These are phyloP conservation scores for Xanthoconium separans DNA, from an alignment of 1,284 basidiomycete genomes.

Conservation along the genomic window DNA sequence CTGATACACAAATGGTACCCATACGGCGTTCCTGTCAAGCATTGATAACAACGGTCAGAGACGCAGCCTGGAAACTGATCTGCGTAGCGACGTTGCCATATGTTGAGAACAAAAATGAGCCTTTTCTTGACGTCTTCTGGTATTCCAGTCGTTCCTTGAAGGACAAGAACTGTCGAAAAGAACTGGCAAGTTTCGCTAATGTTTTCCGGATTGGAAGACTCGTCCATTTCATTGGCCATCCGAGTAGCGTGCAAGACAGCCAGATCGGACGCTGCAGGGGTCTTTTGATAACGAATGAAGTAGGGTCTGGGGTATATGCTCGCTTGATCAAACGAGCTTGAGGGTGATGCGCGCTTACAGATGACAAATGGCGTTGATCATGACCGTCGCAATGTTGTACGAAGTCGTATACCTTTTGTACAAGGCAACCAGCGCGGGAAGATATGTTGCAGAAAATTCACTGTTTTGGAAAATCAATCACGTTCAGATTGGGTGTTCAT, in stretches of 20 bases:
- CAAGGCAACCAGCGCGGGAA: conserved; percentile 33
- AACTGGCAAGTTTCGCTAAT: conserved; percentile 41
- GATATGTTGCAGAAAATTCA: conserved; percentile 40
- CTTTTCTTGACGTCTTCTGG: conserved; percentile 31
- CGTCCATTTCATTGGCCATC: conserved; percentile 24
- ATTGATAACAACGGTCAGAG: conserved; percentile 34
- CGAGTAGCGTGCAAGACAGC: conserved; percentile 38
- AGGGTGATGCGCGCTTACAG: conserved; percentile 24
- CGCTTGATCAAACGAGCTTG: neutral
- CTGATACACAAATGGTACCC: neutral
- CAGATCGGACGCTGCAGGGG: conserved; percentile 31
- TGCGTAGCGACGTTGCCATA: conserved; percentile 31
- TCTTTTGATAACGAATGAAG: conserved; percentile 38
- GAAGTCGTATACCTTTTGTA: conserved; percentile 28
- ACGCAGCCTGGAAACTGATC: conserved; percentile 23
- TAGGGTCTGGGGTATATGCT: conserved; percentile 33
- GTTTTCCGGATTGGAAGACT: conserved; percentile 16
- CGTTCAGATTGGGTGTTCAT: neutral
- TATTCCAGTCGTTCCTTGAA: conserved; percentile 35
- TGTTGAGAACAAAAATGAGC: conserved; percentile 31
- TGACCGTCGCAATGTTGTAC: conserved; percentile 26
- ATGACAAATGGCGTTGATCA: conserved; percentile 36
- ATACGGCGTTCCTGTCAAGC: conserved; percentile 32
- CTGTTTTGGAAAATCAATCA: conserved; percentile 21
- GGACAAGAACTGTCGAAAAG: conserved; percentile 38